Percentiles rank a stretch among this genome's conserved stretches.
phyloP scores from a whole-genome alignment of 2,329 filamentous ascomycete genomes.

The Arthroderma sp. region DNA sequence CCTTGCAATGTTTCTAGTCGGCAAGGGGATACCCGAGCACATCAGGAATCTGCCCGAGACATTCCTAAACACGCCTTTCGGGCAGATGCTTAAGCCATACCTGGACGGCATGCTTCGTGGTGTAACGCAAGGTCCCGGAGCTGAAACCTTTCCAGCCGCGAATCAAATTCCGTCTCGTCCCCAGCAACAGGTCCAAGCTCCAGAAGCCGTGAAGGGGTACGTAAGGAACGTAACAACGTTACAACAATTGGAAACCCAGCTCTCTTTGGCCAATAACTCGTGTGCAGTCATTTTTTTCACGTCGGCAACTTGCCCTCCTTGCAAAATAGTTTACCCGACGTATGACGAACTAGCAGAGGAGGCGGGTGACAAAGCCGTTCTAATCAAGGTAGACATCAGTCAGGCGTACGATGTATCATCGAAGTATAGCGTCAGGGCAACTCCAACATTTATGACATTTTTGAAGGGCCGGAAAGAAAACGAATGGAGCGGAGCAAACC shows the following conservation, averaged over 20 bases:
- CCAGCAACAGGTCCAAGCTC: constrained; percentile 9
- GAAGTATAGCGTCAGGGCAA: constrained; percentile 57
- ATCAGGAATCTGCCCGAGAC: constrained; percentile 75
- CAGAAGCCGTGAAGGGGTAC: constrained; percentile 21
- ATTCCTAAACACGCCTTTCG: constrained; percentile 75
- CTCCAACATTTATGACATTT: constrained; percentile 82
- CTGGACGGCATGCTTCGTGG: constrained; percentile 52
- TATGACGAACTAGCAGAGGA: constrained; percentile 72
- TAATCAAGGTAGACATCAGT: constrained; percentile 75
- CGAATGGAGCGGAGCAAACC: constrained; percentile 68
- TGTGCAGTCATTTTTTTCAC: constrained; percentile 87
- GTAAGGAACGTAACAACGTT: constrained; percentile 52
- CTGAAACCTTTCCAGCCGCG: constrained; percentile 10
- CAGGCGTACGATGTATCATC: constrained; percentile 50
- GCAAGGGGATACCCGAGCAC: constrained; percentile 74
- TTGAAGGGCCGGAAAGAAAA: constrained; percentile 61
- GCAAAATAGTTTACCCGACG: constrained; percentile 66
- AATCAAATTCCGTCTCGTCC: constrained; percentile 9
- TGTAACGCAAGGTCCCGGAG: constrained; percentile 45
- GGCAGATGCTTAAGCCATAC: constrained; percentile 73
- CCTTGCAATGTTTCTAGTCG: constrained; percentile 75
- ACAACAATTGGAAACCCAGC: constrained; percentile 46
- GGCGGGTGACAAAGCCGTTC: constrained; percentile 50
- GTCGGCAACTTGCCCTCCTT: constrained; percentile 71
- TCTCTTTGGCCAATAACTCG: constrained; percentile 48